These are phyloP conservation scores for Parietichytrium sp. DNA, from an alignment of 108 stramenopile species.

Conservation along the genomic window DNA sequence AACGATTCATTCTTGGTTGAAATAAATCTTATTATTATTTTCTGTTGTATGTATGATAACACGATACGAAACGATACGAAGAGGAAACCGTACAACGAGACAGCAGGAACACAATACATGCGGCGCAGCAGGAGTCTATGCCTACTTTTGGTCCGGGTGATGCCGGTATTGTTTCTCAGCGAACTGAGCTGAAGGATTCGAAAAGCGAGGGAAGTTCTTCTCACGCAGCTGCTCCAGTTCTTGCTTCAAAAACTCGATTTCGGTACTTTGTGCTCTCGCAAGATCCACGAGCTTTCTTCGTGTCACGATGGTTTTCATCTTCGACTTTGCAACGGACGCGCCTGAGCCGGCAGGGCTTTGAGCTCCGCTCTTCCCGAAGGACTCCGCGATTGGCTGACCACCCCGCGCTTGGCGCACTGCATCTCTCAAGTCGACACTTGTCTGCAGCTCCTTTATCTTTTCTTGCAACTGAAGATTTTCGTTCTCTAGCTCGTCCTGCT, in stretches of 20 bases:
- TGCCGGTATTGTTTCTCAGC: too few relatives aligned
- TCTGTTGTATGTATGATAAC: too few relatives aligned
- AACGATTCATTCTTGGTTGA: too few relatives aligned
- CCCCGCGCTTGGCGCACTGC: background rate
- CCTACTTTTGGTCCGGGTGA: too few relatives aligned
- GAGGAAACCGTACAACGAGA: too few relatives aligned
- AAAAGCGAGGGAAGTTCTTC: constrained; percentile 64
- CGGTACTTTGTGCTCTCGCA: constrained; percentile 61
- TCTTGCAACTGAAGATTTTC: constrained; percentile 44
- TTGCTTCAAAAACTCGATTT: constrained; percentile 58
- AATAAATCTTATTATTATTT: too few relatives aligned
- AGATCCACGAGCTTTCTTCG: constrained; percentile 56
- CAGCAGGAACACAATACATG: too few relatives aligned
- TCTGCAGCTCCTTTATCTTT: constrained; percentile 42
- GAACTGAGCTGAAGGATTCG: constrained; percentile 50
- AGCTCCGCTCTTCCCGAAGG: constrained; percentile 39
- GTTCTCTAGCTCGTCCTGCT: background rate
- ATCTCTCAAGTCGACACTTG: constrained; percentile 29
- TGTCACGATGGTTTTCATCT: constrained; percentile 59
- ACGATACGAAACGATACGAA: too few relatives aligned
- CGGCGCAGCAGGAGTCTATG: too few relatives aligned
- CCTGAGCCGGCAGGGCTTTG: constrained; percentile 40
- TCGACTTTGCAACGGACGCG: background rate
- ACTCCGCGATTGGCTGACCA: constrained; percentile 40
- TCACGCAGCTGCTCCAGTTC: constrained; percentile 64